phyloP scores from a whole-genome alignment of 2,329 filamentous ascomycete species.

The Xylaria sp. region DNA sequence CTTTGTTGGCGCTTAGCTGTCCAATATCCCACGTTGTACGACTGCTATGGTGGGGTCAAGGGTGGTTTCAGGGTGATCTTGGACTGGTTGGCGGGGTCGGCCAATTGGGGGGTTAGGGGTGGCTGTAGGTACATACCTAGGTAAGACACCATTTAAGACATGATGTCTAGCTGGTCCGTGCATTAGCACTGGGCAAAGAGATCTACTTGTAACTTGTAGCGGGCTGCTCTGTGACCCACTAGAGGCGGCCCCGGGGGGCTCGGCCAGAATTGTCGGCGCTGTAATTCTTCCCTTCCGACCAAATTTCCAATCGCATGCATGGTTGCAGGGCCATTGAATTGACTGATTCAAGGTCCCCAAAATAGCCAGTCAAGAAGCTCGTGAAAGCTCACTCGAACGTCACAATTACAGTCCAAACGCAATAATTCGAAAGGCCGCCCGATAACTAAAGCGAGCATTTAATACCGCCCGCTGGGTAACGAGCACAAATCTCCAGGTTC shows the following conservation, averaged over 20 bases:
- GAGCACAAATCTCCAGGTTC: background rate
- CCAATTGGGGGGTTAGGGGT: slow-evolving; percentile 7
- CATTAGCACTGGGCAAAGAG: background rate
- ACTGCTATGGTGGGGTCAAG: slow-evolving; percentile 45
- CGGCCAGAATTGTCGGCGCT: slow-evolving; percentile 26
- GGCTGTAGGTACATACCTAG: background rate
- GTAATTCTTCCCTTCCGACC: slow-evolving; percentile 42
- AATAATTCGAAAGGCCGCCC: background rate
- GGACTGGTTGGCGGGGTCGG: slow-evolving; percentile 20
- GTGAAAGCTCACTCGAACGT: slow-evolving; percentile 41
- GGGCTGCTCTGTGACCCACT: background rate
- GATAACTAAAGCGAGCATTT: background rate
- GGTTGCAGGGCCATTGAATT: background rate
- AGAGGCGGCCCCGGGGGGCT: background rate
- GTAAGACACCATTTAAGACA: background rate
- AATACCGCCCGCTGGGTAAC: background rate
- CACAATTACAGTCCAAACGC: background rate
- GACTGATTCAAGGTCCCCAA: slow-evolving; percentile 6
- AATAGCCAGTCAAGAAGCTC: slow-evolving; percentile 20
- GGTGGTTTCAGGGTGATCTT: slow-evolving; percentile 7
- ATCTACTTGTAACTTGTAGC: background rate
- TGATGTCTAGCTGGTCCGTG: slow-evolving; percentile 7
- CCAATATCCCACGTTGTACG: slow-evolving; percentile 43
- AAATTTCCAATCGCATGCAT: slow-evolving; percentile 39
- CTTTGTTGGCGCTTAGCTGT: slow-evolving; percentile 46